Percentiles rank a stretch among this genome's conserved stretches.
Evolutionary conservation across 1,139 yeast species (phyloP).

Genomic region (Eremothecium cymbalariae): DNA sequence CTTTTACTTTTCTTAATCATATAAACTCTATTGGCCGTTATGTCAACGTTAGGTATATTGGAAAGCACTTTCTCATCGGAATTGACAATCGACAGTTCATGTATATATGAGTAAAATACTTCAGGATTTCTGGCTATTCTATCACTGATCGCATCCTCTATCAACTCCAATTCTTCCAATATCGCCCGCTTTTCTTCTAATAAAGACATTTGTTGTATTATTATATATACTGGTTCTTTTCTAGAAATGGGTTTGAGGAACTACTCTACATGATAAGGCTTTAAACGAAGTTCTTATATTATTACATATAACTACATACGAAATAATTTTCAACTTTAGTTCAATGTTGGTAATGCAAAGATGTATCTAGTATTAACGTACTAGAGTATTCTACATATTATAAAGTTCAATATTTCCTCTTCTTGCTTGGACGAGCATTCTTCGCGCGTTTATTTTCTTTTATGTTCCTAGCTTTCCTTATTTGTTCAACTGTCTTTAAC

Average conservation of each 20-base stretch:
- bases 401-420: constrained; percentile 25
- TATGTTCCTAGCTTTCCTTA: constrained; percentile 63
- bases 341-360: too few relatives aligned
- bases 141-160: constrained; percentile 46
- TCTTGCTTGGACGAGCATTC: constrained; percentile 74
- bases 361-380: not conserved
- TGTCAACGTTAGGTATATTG: constrained; percentile 14
- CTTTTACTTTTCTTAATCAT: constrained; percentile 33
- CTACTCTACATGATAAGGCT: too few relatives aligned
- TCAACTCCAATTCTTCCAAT: constrained; percentile 47
- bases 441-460: constrained; percentile 72
- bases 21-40: constrained; percentile 20
- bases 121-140: constrained; percentile 44
- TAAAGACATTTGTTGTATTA: too few relatives aligned
- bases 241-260: too few relatives aligned
- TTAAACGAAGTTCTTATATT: too few relatives aligned
- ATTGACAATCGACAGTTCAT: constrained; percentile 12
- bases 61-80: constrained; percentile 14
- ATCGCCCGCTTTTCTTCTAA: constrained; percentile 34
- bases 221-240: too few relatives aligned
- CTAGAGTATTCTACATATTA: not conserved
- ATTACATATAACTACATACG: too few relatives aligned
- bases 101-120: constrained; percentile 34
- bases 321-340: too few relatives aligned
- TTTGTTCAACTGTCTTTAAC: constrained; percentile 60